Conservation (phyloP, 2,329 filamentous ascomycete genomes). For the Grosmannia penicillata region DNA sequence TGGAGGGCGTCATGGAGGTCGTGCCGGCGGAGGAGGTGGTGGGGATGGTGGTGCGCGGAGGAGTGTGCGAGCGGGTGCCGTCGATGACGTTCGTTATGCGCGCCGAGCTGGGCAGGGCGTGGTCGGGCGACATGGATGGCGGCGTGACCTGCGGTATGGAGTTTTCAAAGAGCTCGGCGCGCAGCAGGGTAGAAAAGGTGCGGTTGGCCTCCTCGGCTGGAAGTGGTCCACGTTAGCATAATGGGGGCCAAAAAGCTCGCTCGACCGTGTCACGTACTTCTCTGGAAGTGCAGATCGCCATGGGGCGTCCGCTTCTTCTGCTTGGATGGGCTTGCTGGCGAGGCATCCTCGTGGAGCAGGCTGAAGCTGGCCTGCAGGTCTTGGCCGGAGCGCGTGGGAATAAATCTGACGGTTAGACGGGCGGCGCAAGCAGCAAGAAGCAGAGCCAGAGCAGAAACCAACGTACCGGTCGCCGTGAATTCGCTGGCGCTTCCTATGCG, state of each 20-base stretch:
- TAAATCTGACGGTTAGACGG: conserved; percentile 49
- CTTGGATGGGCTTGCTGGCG: conserved; percentile 78
- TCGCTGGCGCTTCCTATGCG: conserved; percentile 42
- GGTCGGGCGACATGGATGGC: conserved; percentile 46
- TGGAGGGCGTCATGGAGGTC: conserved; percentile 73
- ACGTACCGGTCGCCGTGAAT: conserved; percentile 48
- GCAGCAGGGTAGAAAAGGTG: conserved; percentile 76
- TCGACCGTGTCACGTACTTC: conserved; percentile 59
- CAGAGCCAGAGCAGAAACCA: background rate
- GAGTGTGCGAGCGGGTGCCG: conserved; percentile 64
- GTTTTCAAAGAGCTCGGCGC: conserved; percentile 83
- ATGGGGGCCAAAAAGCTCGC: no score
- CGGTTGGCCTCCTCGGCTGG: conserved; percentile 84
- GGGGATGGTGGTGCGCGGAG: conserved; percentile 31
- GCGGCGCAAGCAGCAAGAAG: background rate
- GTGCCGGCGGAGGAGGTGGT: conserved; percentile 29
- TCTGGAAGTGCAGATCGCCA: conserved; percentile 87
- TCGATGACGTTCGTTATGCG: conserved; percentile 43
- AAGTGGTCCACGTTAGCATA: background rate
- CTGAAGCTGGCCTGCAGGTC: conserved; percentile 90
- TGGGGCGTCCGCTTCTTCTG: conserved; percentile 74
- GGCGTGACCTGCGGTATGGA: conserved; percentile 71
- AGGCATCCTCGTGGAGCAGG: conserved; percentile 80
- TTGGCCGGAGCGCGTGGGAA: conserved; percentile 83
- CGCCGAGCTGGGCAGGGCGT: conserved; percentile 30